Base-by-base conservation (phyloP, 805 yeast genomes). In the Nakazawaea peltata region DNA sequence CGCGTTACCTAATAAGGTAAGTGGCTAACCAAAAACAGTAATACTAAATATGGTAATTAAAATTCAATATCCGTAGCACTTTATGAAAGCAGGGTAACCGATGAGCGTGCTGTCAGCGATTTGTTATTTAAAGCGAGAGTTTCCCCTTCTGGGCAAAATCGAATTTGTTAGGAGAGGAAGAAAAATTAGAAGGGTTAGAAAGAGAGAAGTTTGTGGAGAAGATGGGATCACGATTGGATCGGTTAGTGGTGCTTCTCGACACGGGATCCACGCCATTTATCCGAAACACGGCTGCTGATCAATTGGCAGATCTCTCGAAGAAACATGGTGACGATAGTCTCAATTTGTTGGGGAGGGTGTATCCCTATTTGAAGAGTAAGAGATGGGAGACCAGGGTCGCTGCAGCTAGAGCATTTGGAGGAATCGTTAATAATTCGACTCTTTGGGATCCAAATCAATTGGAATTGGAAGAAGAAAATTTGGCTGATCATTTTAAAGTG, bases 381-480 rank as follows among this genome's bases (percentile, higher is more conserved):
- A 86, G 80, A 58, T 92, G 99, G 99, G 99, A 92, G 55, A 88
- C 98, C 0, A 71, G 99, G 54, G 80, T 83, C 1, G 78, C 97
- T 1, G 92, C 99, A 1, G 96, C 97, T 1, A 65, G 86, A 36
- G 97, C 98, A 0, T 72, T 92, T 46, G 97, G 97, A 7, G 94
- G 94, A 3, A 87, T 92, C 19, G 90, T 87, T 3, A 73, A 75
- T 29, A 79, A 85, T 55, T 77, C 88, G 1, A 69, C 71, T 1
- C 49, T 65, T 21, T 92, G 97, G 97, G 86, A 85, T 49, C 97
- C 97, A 1, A 83, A 81, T 46, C 45, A 31, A 24, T n/a, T 32
- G 10, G 41, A 40, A 13, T 49, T 41, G 7, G 54, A 45, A 25
- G 46, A 38, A 11, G 51, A 43, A 11, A 41, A 31, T 9, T 47